Evolutionary conservation across 495 filamentous ascomycete genomes (phyloP), one percentile per base, ranked within the genome.

Genomic region (Haplographium delicatum): DNA sequence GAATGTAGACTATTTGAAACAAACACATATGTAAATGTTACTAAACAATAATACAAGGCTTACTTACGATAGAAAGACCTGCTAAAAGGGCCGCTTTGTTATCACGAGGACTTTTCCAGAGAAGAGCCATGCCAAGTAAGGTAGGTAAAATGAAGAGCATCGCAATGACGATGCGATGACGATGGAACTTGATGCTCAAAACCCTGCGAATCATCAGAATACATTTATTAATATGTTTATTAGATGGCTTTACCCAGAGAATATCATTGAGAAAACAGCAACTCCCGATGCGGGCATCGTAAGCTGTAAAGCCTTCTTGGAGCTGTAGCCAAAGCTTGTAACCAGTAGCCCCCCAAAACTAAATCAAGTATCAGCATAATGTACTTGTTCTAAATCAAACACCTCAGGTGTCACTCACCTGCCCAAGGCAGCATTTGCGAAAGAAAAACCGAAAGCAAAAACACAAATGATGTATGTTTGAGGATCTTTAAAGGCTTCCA

Each of bases 401-500:
- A n/a, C n/a, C n/a, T n/a, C n/a, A n/a, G n/a, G n/a, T n/a, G n/a
- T n/a, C n/a, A n/a, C n/a, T n/a, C n/a, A n/a, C n/a, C n/a, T n/a
- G n/a, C n/a, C n/a, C n/a, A n/a, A n/a, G n/a, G n/a, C n/a, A n/a
- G n/a, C n/a, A n/a, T n/a, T n/a, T n/a, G n/a, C n/a, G n/a, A n/a
- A n/a, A n/a, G n/a, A n/a, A n/a, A n/a, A n/a, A n/a, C n/a, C n/a
- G n/a, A n/a, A n/a, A n/a, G n/a, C n/a, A n/a, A n/a, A n/a, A n/a
- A n/a, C n/a, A n/a, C n/a, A n/a, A n/a, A n/a, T n/a, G n/a, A n/a
- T n/a, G 13, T 44, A 59, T 43, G 77, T 72, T 71, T 79, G 76
- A 1, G 80, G 81, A 53, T 85, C 81, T 23, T 66, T 18, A 4
- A 84, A 61, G 1, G 79, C 75, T 52, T 84, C 81, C 31, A 72